Evolutionary conservation across 2,329 filamentous ascomycete genomes (phyloP).

Genomic region (Mycosphaerella sp.): DNA sequence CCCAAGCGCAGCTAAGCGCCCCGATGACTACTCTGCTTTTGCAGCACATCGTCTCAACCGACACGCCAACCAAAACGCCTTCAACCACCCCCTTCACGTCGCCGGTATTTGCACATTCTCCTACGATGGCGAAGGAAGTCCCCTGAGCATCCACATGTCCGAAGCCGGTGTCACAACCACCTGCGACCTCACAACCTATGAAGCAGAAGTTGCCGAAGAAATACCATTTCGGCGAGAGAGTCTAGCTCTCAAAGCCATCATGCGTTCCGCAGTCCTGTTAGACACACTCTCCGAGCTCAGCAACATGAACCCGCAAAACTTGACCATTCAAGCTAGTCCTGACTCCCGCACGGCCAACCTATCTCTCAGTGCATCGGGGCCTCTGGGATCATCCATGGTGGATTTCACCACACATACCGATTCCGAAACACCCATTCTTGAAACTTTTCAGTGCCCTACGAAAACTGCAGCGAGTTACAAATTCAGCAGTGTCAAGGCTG

Average conservation of each 20-base stretch:
- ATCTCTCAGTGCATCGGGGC: slow-evolving; percentile 60
- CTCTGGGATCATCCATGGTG: slow-evolving; percentile 54
- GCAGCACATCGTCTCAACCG: slow-evolving; percentile 33
- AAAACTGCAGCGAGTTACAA: slow-evolving; percentile 68
- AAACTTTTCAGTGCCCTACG: slow-evolving; percentile 61
- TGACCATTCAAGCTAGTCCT: slow-evolving; percentile 47
- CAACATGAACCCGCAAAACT: slow-evolving; percentile 54
- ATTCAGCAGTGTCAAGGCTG: slow-evolving; percentile 78
- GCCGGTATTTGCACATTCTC: slow-evolving; percentile 78
- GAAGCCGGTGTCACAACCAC: slow-evolving; percentile 83
- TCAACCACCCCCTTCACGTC: slow-evolving; percentile 76
- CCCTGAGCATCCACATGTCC: slow-evolving; percentile 77
- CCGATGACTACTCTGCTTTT: slow-evolving; percentile 37
- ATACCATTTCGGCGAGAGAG: slow-evolving; percentile 82
- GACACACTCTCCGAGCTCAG: slow-evolving; percentile 65
- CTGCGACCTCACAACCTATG: slow-evolving; percentile 82
- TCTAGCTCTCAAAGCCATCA: slow-evolving; percentile 87
- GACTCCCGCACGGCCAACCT: slow-evolving; percentile 47
- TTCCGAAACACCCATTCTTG: slow-evolving; percentile 49
- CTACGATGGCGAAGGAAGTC: slow-evolving; percentile 67
- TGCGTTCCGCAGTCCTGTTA: slow-evolving; percentile 67
- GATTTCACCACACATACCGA: slow-evolving; percentile 45
- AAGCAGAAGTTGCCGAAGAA: slow-evolving; percentile 49
- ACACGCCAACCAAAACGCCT: slow-evolving; percentile 55
- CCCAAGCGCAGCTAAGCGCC: slow-evolving; percentile 31